These are phyloP conservation scores for Exidia glandulosa DNA, from an alignment of 768 basidiomycete species.

Conservation along the genomic window DNA sequence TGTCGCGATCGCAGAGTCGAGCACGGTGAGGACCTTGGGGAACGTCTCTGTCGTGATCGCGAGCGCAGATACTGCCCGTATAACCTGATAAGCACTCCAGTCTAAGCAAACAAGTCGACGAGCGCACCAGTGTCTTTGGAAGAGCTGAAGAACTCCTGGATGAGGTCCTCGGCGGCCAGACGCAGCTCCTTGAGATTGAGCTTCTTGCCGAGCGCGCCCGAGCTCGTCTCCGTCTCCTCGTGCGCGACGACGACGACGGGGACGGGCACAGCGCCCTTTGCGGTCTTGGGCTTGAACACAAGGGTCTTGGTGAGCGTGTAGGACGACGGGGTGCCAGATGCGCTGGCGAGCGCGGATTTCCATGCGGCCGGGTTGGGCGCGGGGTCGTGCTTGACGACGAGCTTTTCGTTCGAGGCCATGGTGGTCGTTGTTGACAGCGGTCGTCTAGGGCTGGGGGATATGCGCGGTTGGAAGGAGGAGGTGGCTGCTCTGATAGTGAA, in stretches of 20 bases:
- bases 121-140: slow-evolving; percentile 79
- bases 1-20: slow-evolving; percentile 70
- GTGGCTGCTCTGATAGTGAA: background rate
- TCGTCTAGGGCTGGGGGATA: background rate
- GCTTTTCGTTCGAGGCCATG: background rate
- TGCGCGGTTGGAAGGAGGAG: background rate
- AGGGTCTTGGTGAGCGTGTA: slow-evolving; percentile 79
- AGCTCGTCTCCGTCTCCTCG: slow-evolving; percentile 76
- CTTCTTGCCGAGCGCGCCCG: slow-evolving; percentile 64
- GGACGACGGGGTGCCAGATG: slow-evolving; percentile 30
- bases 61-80: slow-evolving; percentile 61
- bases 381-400: slow-evolving; percentile 39
- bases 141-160: slow-evolving; percentile 72
- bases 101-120: background rate
- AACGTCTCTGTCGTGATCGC: slow-evolving; percentile 56
- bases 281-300: slow-evolving; percentile 93
- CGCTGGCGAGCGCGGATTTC: slow-evolving; percentile 53
- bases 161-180: slow-evolving; percentile 74
- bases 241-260: slow-evolving; percentile 82
- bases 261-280: slow-evolving; percentile 74
- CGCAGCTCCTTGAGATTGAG: slow-evolving; percentile 80
- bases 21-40: slow-evolving; percentile 58
- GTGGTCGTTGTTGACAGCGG: too few relatives aligned
- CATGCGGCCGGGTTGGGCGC: slow-evolving; percentile 65
- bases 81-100: slow-evolving; percentile 2